Percentiles rank a stretch among this genome's conserved stretches.
Conservation (phyloP, 352 stramenopile genomes). For the Phytopythium montanum region DNA sequence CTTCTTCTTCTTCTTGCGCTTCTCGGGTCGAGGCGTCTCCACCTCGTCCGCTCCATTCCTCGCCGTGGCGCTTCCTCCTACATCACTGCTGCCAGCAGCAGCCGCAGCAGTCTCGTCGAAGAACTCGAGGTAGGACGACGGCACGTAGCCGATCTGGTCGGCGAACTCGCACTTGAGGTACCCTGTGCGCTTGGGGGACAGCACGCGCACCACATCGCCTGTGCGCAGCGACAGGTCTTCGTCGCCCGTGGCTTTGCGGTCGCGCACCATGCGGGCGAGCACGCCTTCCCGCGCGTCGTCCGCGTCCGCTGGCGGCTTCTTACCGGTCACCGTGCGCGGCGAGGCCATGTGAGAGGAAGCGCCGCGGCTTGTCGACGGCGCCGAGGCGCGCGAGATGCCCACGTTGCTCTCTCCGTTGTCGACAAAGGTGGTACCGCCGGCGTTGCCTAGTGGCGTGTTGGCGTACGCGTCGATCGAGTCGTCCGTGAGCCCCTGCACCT, state of each 20-base stretch:
- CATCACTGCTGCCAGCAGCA: background rate
- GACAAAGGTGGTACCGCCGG: conserved; percentile 33
- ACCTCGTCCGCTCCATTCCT: conserved; percentile 16
- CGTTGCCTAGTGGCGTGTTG: conserved; percentile 40
- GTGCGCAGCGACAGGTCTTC: conserved; percentile 64
- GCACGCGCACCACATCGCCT: conserved; percentile 67
- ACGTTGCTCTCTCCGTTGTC: conserved; percentile 47
- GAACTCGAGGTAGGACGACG: conserved; percentile 83
- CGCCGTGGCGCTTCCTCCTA: conserved; percentile 5
- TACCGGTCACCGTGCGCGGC: conserved; percentile 10
- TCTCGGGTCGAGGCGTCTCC: conserved; percentile 37
- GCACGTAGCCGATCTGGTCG: conserved; percentile 70
- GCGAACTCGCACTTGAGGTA: conserved; percentile 82
- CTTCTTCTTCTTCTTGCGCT: conserved; percentile 50
- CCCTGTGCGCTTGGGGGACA: conserved; percentile 74
- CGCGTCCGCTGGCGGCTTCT: conserved; percentile 15
- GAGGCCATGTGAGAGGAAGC: background rate
- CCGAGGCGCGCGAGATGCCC: conserved; percentile 16
- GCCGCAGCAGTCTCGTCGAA: conserved; percentile 29
- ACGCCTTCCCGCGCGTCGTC: conserved; percentile 19
- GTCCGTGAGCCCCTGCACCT: conserved; percentile 78
- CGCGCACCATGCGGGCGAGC: conserved; percentile 58
- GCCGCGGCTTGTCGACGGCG: conserved; percentile 15
- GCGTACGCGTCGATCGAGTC: conserved; percentile 87
- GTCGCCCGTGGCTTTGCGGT: conserved; percentile 72